Evolutionary conservation across 2,329 filamentous ascomycete species (phyloP).

Genomic region (Pseudonectria buxi): DNA sequence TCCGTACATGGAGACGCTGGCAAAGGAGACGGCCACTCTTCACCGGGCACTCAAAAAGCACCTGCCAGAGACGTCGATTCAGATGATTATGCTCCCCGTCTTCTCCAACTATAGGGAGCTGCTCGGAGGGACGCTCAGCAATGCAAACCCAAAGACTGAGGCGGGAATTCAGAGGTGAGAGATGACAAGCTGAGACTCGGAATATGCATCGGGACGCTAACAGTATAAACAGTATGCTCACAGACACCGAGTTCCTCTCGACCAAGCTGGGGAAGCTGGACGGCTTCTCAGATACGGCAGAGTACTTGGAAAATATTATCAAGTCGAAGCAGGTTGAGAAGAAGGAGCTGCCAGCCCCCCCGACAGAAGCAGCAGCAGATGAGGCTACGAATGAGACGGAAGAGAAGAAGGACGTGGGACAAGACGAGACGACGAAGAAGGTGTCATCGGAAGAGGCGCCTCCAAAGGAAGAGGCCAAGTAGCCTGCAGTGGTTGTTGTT

Average conservation of each 20-base stretch:
- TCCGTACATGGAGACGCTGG: slow-evolving; percentile 78
- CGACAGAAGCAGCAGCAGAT: slow-evolving; percentile 9
- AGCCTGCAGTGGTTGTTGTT: too few relatives aligned
- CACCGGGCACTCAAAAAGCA: slow-evolving; percentile 80
- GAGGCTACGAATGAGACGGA: slow-evolving; percentile 11
- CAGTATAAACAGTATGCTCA: slow-evolving; percentile 54
- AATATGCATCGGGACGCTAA: slow-evolving; percentile 7
- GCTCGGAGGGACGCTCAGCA: slow-evolving; percentile 63
- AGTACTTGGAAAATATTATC: slow-evolving; percentile 59
- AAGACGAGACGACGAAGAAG: not conserved
- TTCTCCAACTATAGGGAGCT: slow-evolving; percentile 77
- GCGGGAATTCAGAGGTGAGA: slow-evolving; percentile 65
- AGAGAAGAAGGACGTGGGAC: slow-evolving; percentile 9
- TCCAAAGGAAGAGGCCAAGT: slow-evolving; percentile 8
- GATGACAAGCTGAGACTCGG: not conserved
- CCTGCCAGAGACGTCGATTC: slow-evolving; percentile 67
- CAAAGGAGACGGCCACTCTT: slow-evolving; percentile 77
- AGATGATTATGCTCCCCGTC: slow-evolving; percentile 79
- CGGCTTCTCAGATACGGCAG: slow-evolving; percentile 67
- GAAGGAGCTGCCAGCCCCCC: slow-evolving; percentile 8
- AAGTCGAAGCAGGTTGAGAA: slow-evolving; percentile 47
- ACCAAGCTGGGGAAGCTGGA: slow-evolving; percentile 68
- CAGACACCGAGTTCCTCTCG: slow-evolving; percentile 68
- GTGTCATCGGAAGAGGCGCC: slow-evolving; percentile 7
- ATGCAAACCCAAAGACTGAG: slow-evolving; percentile 58